Evolutionary conservation across 139 green algal species (phyloP).

Genomic region (Haematococcus lacustris): DNA sequence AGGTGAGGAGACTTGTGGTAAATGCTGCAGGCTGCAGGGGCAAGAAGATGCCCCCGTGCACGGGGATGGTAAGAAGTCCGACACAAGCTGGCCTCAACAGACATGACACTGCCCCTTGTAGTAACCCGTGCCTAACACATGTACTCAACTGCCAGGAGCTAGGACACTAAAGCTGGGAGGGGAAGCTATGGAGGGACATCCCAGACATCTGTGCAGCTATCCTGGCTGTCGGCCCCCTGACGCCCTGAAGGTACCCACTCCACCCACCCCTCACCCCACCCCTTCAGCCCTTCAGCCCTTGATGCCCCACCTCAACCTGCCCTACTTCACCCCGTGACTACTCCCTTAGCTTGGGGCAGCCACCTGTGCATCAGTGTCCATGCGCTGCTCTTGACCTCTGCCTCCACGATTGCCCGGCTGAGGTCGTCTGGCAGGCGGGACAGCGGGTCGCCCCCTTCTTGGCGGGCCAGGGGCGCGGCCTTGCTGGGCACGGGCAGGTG

Average conservation of each 20-base stretch:
- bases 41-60: too few species aligned
- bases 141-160: too few species aligned
- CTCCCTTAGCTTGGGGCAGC: too few species aligned
- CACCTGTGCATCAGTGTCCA: conserved; percentile 95
- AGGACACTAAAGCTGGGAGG: background rate
- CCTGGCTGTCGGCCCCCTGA: background rate
- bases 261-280: background rate
- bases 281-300: too few species aligned
- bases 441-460: background rate
- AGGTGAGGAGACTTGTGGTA: background rate
- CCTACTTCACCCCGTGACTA: too few species aligned
- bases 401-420: conserved; percentile 66
- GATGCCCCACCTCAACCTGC: too few species aligned
- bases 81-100: too few species aligned
- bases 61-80: too few species aligned
- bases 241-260: background rate
- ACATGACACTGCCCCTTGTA: too few species aligned
- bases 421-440: conserved; percentile 47
- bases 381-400: conserved; percentile 54
- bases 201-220: background rate
- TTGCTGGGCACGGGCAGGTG: conserved; percentile 58
- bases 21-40: too few species aligned
- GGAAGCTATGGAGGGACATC: background rate
- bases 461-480: background rate
- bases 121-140: too few species aligned